Conservation (phyloP, 2,329 filamentous ascomycete species). For the Sporothrix pseudoabietina region DNA sequence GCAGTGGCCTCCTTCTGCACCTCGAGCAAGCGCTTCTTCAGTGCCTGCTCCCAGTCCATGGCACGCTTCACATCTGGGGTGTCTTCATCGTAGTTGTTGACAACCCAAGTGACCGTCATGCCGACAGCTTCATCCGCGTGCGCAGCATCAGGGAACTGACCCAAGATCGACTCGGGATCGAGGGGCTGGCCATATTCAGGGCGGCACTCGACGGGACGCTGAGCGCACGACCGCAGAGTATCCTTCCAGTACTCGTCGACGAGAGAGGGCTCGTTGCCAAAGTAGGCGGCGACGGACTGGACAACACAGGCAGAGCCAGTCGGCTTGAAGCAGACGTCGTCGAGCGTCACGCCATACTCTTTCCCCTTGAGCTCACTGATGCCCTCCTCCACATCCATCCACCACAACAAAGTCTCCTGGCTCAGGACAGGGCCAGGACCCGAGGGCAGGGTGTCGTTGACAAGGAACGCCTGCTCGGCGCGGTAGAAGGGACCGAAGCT, state of each 20-base stretch:
- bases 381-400: slow-evolving; percentile 84
- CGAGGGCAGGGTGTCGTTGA: slow-evolving; percentile 74
- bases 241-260: slow-evolving; percentile 72
- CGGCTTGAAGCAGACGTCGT: slow-evolving; percentile 93
- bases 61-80: slow-evolving; percentile 70
- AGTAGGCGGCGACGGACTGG: slow-evolving; percentile 90
- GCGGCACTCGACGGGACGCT: slow-evolving; percentile 80
- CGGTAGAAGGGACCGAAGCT: slow-evolving; percentile 97
- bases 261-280: slow-evolving; percentile 65
- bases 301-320: slow-evolving; percentile 86
- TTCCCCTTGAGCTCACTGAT: slow-evolving; percentile 72
- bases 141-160: slow-evolving; percentile 68
- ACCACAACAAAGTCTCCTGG: slow-evolving; percentile 89
- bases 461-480: slow-evolving; percentile 87
- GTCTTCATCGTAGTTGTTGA: slow-evolving; percentile 80
- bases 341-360: slow-evolving; percentile 67
- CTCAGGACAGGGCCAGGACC: slow-evolving; percentile 76
- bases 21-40: slow-evolving; percentile 73
- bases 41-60: slow-evolving; percentile 84
- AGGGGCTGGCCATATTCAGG: slow-evolving; percentile 89
- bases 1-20: slow-evolving; percentile 77
- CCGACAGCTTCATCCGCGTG: slow-evolving; percentile 74
- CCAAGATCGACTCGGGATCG: slow-evolving; percentile 81
- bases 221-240: slow-evolving; percentile 71
- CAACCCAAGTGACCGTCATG: slow-evolving; percentile 90